Percentiles rank a stretch among this genome's conserved stretches.
phyloP scores from a whole-genome alignment of 2,329 filamentous ascomycete genomes.

The Aureobasidium vineae region DNA sequence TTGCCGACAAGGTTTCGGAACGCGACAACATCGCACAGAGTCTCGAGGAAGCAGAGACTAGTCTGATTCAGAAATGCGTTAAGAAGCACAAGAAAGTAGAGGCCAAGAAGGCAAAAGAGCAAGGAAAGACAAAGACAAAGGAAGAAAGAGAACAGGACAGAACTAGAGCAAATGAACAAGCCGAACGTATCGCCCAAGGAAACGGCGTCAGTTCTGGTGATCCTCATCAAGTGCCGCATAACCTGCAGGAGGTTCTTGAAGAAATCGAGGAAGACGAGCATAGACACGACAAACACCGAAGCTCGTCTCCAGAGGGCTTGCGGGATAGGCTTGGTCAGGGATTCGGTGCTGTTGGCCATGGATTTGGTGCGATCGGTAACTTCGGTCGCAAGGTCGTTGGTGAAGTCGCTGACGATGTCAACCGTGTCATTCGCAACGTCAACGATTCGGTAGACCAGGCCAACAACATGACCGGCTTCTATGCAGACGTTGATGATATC shows the following conservation, averaged over 20 bases:
- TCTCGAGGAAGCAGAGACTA: slow-evolving; percentile 80
- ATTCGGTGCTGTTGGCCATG: slow-evolving; percentile 44
- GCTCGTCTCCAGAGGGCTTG: slow-evolving; percentile 39
- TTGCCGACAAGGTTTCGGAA: slow-evolving; percentile 78
- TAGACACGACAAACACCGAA: slow-evolving; percentile 25
- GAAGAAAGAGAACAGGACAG: slow-evolving; percentile 51
- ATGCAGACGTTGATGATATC: slow-evolving; percentile 5
- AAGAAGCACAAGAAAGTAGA: slow-evolving; percentile 71
- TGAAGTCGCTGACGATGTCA: slow-evolving; percentile 39
- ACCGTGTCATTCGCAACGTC: slow-evolving; percentile 45
- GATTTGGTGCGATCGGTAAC: slow-evolving; percentile 52
- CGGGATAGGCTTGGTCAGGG: slow-evolving; percentile 46
- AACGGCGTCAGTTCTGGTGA: slow-evolving; percentile 37
- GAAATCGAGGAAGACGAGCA: slow-evolving; percentile 31
- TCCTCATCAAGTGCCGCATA: slow-evolving; percentile 34
- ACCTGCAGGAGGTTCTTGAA: slow-evolving; percentile 35
- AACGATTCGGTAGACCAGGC: slow-evolving; percentile 28
- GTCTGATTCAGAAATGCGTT: slow-evolving; percentile 70
- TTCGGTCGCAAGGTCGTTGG: slow-evolving; percentile 47
- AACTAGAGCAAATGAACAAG: slow-evolving; percentile 41
- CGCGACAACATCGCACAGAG: slow-evolving; percentile 67
- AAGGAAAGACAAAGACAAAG: slow-evolving; percentile 53
- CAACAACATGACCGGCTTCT: slow-evolving; percentile 28
- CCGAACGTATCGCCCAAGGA: slow-evolving; percentile 36
- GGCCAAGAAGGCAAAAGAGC: slow-evolving; percentile 57